Conservation (phyloP, 768 basidiomycete genomes). For the Mycena haematopus region DNA sequence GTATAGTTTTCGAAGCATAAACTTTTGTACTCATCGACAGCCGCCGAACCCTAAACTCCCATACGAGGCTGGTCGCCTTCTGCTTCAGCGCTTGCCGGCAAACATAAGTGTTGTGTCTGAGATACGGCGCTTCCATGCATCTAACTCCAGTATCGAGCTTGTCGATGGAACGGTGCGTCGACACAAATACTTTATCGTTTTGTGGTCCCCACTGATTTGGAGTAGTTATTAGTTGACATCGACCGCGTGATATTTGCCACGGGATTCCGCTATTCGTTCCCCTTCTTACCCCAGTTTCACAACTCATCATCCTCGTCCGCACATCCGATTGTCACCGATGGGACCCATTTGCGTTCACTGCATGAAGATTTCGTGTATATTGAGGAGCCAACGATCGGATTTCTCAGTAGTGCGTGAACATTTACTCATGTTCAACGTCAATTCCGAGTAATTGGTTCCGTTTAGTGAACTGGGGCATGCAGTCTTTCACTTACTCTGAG, state of each 20-base stretch:
- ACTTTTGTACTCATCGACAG: constrained; percentile 11
- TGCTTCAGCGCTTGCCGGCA: constrained; percentile 30
- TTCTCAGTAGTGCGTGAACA: constrained; percentile 28
- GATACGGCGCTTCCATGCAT: constrained; percentile 36
- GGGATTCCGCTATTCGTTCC: constrained; percentile 40
- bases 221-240: constrained; percentile 33
- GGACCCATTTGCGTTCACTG: constrained; percentile 36
- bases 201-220: constrained; percentile 1
- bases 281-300: constrained; percentile 40
- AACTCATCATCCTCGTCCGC: constrained; percentile 21
- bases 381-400: constrained; percentile 40
- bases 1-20: not conserved
- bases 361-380: constrained; percentile 40
- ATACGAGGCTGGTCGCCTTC: constrained; percentile 14
- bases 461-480: constrained; percentile 47
- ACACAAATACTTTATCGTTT: not conserved
- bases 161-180: constrained; percentile 36
- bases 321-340: constrained; percentile 36
- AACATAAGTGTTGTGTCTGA: constrained; percentile 37
- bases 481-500: constrained; percentile 46
- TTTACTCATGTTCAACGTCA: not conserved
- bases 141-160: constrained; percentile 34
- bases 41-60: constrained; percentile 27
- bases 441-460: not conserved
- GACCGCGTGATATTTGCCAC: constrained; percentile 39